Base-by-base conservation (phyloP, 805 yeast genomes). In the Komagataella ulmi region DNA sequence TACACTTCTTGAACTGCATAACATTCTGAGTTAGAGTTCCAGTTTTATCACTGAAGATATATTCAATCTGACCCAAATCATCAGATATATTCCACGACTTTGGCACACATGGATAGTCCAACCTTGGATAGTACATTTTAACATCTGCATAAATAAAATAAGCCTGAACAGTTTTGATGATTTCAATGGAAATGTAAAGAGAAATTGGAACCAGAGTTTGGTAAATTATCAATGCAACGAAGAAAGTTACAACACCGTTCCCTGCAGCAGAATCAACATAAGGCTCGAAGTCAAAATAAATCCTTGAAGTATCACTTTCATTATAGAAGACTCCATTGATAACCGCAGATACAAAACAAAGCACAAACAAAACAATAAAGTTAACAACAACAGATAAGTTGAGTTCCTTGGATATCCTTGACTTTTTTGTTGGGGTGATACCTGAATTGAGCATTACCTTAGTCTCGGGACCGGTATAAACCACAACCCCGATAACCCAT, bases 1-100 rank as follows among this genome's bases (percentile, higher is more conserved):
- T 76, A 63, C 89, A 83, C 61, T 85, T 85, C 54, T 80, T 79
- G 68, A 85, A 86, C 61, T 84, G 88, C 95, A 85, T 85, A 23
- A 83, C 79, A 59, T 85, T 85, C 65, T 85, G 91, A 6, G 95
- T 85, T 59, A 85, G 70, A 0, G 95, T 85, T 44, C 95, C 95
- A 0, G 95, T 85, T 64, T 85, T 85, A 68, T 85, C 95, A 62
- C 88, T 81, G 65, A 85, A 85, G 46, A 85, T 76, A 61, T 83
- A 85, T 64, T 85, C 93, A 54, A 85, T 81, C 63, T 85, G 95
- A 17, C 95, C 95, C 56, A 85, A 72, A 64, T 85, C 95, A 65
- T 85, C 95, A 5, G 89, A 82, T 47, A 85, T 82, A 55, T 81
- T 81, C 95, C 95, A 85, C 0, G 90, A 77, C 58, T 85, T 84